phyloP scores from a whole-genome alignment of 148 eudicot genomes.

The Rheum nobile region DNA sequence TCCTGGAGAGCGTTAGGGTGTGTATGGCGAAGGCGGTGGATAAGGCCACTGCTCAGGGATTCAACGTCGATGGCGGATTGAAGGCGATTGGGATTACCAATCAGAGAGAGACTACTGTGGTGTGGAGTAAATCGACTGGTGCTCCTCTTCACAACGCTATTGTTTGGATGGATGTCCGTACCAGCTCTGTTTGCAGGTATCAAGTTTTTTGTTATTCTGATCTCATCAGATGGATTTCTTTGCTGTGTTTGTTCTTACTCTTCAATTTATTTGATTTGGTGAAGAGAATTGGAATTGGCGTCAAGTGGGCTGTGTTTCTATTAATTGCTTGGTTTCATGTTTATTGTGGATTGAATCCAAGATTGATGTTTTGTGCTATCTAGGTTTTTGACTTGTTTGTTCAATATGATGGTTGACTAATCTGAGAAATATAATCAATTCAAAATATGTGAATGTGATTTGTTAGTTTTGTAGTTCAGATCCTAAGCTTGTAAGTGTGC shows the following conservation, averaged over 20 bases:
- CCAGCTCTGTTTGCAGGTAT: constrained; percentile 92
- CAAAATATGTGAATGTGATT: not conserved
- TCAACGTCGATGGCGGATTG: constrained; percentile 76
- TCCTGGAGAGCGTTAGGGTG: constrained; percentile 74
- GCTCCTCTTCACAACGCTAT: constrained; percentile 78
- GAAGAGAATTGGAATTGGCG: not conserved
- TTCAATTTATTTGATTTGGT: not conserved
- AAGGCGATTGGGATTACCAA: constrained; percentile 94
- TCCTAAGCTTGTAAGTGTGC: not conserved
- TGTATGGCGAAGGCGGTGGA: constrained; percentile 81
- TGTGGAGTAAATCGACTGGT: constrained; percentile 95
- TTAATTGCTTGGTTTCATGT: too few species aligned
- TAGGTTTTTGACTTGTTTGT: not conserved
- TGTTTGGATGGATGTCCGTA: constrained; percentile 99
- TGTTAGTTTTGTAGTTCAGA: not conserved
- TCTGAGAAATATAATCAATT: not conserved
- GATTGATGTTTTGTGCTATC: not conserved
- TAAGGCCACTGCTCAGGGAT: constrained; percentile 83
- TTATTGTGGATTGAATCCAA: not conserved
- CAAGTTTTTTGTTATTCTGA: not conserved
- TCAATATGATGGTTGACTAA: not conserved
- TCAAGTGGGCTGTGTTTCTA: too few species aligned
- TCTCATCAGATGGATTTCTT: not conserved
- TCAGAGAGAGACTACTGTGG: constrained; percentile 88
- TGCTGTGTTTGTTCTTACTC: not conserved